A percentile compares a stretch with the other conserved stretches of the same genome.
Conservation (phyloP, 169 alveolate species). For the Plasmodium chabaudi region DNA sequence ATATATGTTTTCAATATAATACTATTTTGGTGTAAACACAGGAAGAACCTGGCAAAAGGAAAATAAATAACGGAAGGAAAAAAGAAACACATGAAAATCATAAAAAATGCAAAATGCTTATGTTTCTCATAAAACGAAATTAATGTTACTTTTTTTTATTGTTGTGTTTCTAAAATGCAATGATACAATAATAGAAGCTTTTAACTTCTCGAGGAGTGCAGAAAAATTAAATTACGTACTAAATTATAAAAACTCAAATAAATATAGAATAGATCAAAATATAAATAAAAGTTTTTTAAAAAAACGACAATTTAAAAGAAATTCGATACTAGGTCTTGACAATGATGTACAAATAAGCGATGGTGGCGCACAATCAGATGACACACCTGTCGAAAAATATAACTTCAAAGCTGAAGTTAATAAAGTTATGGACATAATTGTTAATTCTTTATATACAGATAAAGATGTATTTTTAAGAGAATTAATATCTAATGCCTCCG, state of each 20-base stretch:
- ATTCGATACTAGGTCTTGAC: constrained; percentile 12
- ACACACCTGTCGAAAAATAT: constrained; percentile 87
- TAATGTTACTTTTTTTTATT: constrained; percentile 31
- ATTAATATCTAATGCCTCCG: constrained; percentile 98
- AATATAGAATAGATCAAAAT: constrained; percentile 20
- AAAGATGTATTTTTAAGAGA: constrained; percentile 98
- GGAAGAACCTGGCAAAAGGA: neutral
- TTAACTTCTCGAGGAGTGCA: constrained; percentile 20
- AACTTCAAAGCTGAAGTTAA: constrained; percentile 99
- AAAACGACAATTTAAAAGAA: constrained; percentile 13
- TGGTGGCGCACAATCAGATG: constrained; percentile 55
- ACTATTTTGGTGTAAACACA: neutral
- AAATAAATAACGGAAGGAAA: neutral
- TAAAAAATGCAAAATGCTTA: constrained; percentile 73
- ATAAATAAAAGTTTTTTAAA: constrained; percentile 66
- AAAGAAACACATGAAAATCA: constrained; percentile 12
- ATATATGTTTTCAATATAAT: no score
- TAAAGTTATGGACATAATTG: constrained; percentile 98
- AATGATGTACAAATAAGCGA: constrained; percentile 41
- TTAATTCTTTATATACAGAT: constrained; percentile 98
- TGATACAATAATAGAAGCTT: constrained; percentile 31
- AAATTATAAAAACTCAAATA: constrained; percentile 31
- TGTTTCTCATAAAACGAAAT: constrained; percentile 35
- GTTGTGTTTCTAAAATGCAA: constrained; percentile 31
- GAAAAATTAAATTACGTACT: constrained; percentile 61